A percentile compares a stretch with the other conserved stretches of the same genome.
Conservation (phyloP, 2,329 filamentous ascomycete genomes). For the Hymenoscyphus linearis region DNA sequence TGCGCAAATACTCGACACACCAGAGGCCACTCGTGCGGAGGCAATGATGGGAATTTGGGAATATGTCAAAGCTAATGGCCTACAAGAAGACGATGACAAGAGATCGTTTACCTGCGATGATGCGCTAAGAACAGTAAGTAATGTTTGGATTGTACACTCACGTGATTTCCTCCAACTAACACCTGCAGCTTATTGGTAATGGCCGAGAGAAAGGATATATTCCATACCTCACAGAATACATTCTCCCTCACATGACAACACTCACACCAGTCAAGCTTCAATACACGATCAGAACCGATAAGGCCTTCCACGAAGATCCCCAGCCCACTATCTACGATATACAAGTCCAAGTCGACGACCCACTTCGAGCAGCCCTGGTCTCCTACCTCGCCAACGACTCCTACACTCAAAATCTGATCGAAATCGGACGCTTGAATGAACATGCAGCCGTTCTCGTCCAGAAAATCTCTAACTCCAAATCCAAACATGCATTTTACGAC, state of each 20-base stretch:
- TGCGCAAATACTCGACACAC: slow-evolving; percentile 78
- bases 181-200: slow-evolving; percentile 57
- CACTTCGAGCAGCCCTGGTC: slow-evolving; percentile 62
- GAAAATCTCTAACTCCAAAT: slow-evolving; percentile 76
- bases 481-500: slow-evolving; percentile 83
- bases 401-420: slow-evolving; percentile 67
- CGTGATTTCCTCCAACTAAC: slow-evolving; percentile 3
- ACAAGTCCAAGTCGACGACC: slow-evolving; percentile 77
- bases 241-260: slow-evolving; percentile 71
- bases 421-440: slow-evolving; percentile 74
- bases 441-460: slow-evolving; percentile 79
- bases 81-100: slow-evolving; percentile 95
- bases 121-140: slow-evolving; percentile 65
- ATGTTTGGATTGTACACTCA: background rate
- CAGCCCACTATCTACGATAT: slow-evolving; percentile 86
- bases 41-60: slow-evolving; percentile 92
- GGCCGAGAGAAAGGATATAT: slow-evolving; percentile 74
- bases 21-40: slow-evolving; percentile 81
- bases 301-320: slow-evolving; percentile 70
- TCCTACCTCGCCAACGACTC: slow-evolving; percentile 63
- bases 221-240: slow-evolving; percentile 75
- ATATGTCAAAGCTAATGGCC: slow-evolving; percentile 77
- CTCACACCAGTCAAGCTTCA: slow-evolving; percentile 76
- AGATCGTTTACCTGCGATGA: slow-evolving; percentile 88
- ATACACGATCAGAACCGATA: slow-evolving; percentile 92